A percentile compares a stretch with the other conserved stretches of the same genome.
Conservation (phyloP, 345 rosid species). For the Combretum micranthum region DNA sequence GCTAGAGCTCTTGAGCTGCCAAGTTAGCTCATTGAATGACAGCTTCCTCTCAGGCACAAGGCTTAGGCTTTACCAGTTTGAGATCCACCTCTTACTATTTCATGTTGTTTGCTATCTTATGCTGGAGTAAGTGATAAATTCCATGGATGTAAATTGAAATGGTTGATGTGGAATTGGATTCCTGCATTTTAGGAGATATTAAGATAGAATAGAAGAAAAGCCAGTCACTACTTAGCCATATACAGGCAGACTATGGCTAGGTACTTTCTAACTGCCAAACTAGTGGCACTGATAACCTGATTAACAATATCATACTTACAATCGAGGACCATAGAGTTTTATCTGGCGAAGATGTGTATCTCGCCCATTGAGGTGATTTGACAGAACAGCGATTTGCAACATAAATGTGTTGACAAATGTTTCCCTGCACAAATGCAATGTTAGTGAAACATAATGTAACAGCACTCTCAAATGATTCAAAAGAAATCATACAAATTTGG, state of each 20-base stretch:
- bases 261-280: background rate
- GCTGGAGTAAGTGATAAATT: constrained; percentile 64
- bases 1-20: no score
- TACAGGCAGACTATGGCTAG: background rate
- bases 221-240: background rate
- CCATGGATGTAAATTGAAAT: constrained; percentile 77
- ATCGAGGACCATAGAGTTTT: constrained; percentile 84
- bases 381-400: constrained; percentile 76
- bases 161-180: constrained; percentile 83
- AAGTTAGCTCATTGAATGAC: no score
- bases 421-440: constrained; percentile 46
- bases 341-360: constrained; percentile 90
- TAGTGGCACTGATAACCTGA: background rate
- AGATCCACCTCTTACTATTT: background rate
- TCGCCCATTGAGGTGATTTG: constrained; percentile 83
- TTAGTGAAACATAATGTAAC: background rate
- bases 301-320: constrained; percentile 26
- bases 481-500: background rate
- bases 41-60: background rate
- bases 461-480: background rate
- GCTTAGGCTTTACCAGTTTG: background rate
- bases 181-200: constrained; percentile 25
- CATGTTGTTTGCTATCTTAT: constrained; percentile 40
- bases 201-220: background rate
- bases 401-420: constrained; percentile 84